Percentiles rank a stretch among this genome's conserved stretches.
These are phyloP conservation scores for Amanita pseudoporphyria DNA, from an alignment of 768 basidiomycete species.

Conservation along the genomic window DNA sequence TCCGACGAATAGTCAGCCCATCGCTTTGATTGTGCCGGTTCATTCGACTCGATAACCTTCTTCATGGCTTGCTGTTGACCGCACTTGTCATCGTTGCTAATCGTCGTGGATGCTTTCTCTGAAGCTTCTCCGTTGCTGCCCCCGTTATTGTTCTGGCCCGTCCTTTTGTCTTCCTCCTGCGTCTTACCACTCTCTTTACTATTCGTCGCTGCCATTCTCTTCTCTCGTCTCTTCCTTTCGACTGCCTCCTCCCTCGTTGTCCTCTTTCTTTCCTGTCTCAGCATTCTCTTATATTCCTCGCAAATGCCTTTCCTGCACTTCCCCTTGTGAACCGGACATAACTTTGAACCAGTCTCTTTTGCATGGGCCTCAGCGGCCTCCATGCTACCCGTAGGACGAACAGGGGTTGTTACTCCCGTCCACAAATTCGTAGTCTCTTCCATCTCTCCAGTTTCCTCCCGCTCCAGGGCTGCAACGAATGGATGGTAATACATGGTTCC, in stretches of 20 bases:
- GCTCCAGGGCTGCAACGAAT: neutral
- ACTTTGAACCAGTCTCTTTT: neutral
- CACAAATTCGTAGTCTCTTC: neutral
- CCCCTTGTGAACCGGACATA: conserved; percentile 1
- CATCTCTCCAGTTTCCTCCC: neutral
- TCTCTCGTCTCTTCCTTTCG: neutral
- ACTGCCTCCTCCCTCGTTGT: neutral
- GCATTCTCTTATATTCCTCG: neutral
- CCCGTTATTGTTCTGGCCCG: neutral
- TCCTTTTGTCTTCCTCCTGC: neutral
- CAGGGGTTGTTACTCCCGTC: neutral
- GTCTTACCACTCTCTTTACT: no score
- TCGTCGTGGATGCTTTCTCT: no score
- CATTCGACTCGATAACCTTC: no score
- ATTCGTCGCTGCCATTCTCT: no score
- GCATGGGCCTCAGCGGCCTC: neutral
- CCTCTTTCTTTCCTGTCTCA: neutral
- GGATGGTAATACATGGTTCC: neutral
- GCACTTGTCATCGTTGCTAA: no score
- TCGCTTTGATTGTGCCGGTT: neutral
- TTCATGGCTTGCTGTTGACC: no score
- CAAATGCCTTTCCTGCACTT: conserved; percentile 3
- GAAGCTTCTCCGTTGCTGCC: no score
- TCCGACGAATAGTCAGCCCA: neutral
- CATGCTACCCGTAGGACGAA: neutral